Conservation (phyloP, 441 rosid genomes). For the Pelargonium australe region DNA sequence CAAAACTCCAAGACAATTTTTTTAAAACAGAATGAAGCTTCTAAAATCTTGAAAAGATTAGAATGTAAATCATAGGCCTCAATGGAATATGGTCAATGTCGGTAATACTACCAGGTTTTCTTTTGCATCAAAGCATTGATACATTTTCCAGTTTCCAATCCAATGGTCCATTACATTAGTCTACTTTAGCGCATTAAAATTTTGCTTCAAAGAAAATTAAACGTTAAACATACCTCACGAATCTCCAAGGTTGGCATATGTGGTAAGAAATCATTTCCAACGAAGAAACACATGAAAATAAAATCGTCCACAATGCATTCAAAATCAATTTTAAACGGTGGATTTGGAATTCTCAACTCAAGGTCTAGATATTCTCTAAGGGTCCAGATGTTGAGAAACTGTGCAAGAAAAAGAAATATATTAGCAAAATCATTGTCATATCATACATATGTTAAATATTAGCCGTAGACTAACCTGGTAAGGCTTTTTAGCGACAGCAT, state of each 20-base stretch:
- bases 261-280: constrained; percentile 97
- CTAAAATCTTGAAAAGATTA: too few relatives aligned
- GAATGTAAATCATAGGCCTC: background rate
- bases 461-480: constrained; percentile 56
- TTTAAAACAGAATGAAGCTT: too few relatives aligned
- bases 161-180: background rate
- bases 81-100: background rate
- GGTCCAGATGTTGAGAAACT: constrained; percentile 94
- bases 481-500: constrained; percentile 65
- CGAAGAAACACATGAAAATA: constrained; percentile 96
- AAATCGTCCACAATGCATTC: constrained; percentile 95
- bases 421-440: background rate
- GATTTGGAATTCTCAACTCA: constrained; percentile 60
- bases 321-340: constrained; percentile 49
- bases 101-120: background rate
- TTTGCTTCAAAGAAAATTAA: background rate
- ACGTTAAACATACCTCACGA: constrained; percentile 66
- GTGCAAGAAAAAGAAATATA: constrained; percentile 20
- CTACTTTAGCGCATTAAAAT: background rate
- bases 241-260: constrained; percentile 99
- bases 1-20: too few relatives aligned
- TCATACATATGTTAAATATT: background rate
- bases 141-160: background rate
- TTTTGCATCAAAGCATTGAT: background rate
- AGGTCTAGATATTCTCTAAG: constrained; percentile 85